A percentile compares a stretch with the other conserved stretches of the same genome.
Evolutionary conservation across 371 early-diverging fungal species (phyloP).

Genomic region (Mucor irregularis): DNA sequence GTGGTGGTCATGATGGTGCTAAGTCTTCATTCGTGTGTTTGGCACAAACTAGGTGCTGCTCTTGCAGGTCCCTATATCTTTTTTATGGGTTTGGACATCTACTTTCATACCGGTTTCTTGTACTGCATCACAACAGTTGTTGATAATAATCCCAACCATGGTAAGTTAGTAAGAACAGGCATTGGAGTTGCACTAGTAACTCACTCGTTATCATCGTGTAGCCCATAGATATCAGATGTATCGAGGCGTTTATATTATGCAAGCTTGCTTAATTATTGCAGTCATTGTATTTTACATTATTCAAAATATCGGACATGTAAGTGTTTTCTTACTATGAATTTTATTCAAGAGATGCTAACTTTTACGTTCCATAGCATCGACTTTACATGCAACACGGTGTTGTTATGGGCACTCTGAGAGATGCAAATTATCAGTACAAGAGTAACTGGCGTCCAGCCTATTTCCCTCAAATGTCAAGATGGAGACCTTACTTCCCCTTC

Average conservation of each 20-base stretch:
- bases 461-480: not conserved
- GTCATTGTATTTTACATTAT: constrained; percentile 15
- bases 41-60: constrained; percentile 65
- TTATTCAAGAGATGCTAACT: not conserved
- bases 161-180: constrained; percentile 7
- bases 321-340: not conserved
- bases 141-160: constrained; percentile 31
- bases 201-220: not conserved
- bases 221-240: constrained; percentile 15
- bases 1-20: constrained; percentile 54
- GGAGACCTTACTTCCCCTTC: not conserved
- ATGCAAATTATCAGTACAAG: not conserved
- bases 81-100: constrained; percentile 77
- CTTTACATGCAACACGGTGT: constrained; percentile 1
- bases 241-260: constrained; percentile 33
- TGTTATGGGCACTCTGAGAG: constrained; percentile 1
- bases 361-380: not conserved
- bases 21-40: constrained; percentile 53
- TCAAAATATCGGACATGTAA: constrained; percentile 11
- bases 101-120: constrained; percentile 71
- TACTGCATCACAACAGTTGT: constrained; percentile 33
- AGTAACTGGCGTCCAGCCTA: not conserved
- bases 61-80: constrained; percentile 70
- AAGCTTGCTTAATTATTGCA: constrained; percentile 26
- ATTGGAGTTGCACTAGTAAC: not conserved